A percentile compares a stretch with the other conserved stretches of the same genome.
Conservation (phyloP, 306 rosid genomes). For the Pyrus betulifolia region DNA sequence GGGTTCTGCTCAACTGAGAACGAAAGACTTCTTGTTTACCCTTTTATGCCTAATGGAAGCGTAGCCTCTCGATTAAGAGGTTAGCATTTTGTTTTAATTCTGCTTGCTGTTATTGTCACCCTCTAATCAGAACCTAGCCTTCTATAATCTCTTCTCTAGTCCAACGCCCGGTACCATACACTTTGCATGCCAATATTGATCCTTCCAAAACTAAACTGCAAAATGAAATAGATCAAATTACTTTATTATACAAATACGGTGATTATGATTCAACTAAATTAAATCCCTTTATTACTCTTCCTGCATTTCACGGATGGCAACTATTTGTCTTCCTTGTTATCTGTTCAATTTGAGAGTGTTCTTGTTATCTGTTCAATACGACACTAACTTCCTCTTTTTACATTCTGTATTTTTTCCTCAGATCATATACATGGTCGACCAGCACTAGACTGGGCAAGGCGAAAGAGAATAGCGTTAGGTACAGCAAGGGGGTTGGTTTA, state of each 20-base stretch:
- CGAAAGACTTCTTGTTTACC: slow-evolving; percentile 94
- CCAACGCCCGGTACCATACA: neutral
- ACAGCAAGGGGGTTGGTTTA: slow-evolving; percentile 96
- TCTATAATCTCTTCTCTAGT: neutral
- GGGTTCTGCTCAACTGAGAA: slow-evolving; percentile 94
- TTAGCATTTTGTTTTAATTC: slow-evolving; percentile 25
- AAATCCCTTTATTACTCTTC: neutral
- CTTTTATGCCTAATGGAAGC: slow-evolving; percentile 93
- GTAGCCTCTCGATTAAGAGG: slow-evolving; percentile 94
- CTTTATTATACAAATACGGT: neutral
- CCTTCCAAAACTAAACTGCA: neutral
- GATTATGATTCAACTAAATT: neutral
- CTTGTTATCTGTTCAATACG: neutral
- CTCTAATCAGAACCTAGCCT: neutral
- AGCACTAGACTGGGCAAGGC: slow-evolving; percentile 79
- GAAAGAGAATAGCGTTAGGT: slow-evolving; percentile 94
- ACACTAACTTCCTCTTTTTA: neutral
- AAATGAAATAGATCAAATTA: neutral
- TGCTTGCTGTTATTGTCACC: neutral
- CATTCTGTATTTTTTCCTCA: slow-evolving; percentile 25
- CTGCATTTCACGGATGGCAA: neutral
- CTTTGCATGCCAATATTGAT: neutral
- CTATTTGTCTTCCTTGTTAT: neutral
- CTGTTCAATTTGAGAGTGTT: neutral
- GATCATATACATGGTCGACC: slow-evolving; percentile 72